Percentiles rank a stretch among this genome's conserved stretches.
These are phyloP conservation scores for Aureobasidium sp. DNA, from an alignment of 2,329 filamentous ascomycete genomes.

Conservation along the genomic window DNA sequence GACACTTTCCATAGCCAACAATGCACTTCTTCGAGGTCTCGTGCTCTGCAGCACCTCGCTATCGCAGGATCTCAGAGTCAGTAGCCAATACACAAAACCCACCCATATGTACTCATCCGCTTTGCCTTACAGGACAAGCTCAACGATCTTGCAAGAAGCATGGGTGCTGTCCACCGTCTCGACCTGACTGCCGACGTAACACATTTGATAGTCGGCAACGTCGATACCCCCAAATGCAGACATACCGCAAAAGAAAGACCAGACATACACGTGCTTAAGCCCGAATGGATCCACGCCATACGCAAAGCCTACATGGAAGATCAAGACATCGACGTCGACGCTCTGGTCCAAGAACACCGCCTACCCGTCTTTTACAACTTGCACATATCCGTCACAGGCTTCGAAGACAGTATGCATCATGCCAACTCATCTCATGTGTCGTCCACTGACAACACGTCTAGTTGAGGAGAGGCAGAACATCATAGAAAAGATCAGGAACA, in stretches of 20 bases:
- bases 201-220: conserved; percentile 83
- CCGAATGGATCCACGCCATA: conserved; percentile 79
- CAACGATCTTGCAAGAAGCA: conserved; percentile 60
- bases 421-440: not conserved
- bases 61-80: conserved; percentile 6
- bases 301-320: conserved; percentile 74
- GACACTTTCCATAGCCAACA: not conserved
- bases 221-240: conserved; percentile 86
- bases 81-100: not conserved
- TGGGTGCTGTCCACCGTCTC: conserved; percentile 81
- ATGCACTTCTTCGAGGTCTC: not conserved
- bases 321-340: conserved; percentile 62
- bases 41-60: conserved; percentile 12
- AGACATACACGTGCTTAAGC: conserved; percentile 75
- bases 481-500: conserved; percentile 55
- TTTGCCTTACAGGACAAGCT: conserved; percentile 15
- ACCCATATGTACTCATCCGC: not conserved
- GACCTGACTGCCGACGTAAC: conserved; percentile 95
- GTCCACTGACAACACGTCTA: conserved; percentile 25
- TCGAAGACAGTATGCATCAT: conserved; percentile 51
- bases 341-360: conserved; percentile 60
- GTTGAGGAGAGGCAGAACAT: conserved; percentile 62
- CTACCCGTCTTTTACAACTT: conserved; percentile 58
- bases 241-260: conserved; percentile 86
- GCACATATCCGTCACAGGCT: conserved; percentile 62